Base-by-base conservation (phyloP, 805 yeast species). In the Pichia pseudocactophila region DNA sequence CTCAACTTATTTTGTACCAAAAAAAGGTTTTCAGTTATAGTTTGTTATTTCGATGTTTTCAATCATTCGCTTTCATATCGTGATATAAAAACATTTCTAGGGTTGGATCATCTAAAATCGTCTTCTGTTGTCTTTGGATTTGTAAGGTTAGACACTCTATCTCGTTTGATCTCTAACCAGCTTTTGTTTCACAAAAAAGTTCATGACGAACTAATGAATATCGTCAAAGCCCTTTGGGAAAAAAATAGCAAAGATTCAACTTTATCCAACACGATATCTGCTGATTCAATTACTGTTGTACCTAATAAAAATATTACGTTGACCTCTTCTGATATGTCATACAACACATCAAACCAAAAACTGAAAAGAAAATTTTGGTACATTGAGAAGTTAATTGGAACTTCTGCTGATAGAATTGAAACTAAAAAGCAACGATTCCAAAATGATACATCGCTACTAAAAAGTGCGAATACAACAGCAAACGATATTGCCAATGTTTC, bases 11-110 rank as follows among this genome's bases (percentile, higher is more conserved):
- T 37, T 26, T 45, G 46, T 13, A 22, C 7, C 4, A 22, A 32
- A 9, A 11, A 20, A 16, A 8, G 19, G 27, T 46, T 37, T 38
- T 49, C 51, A 6, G 17, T 49, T 20, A 12, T 49, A 5, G 37
- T 49, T 30, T 38, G 40, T 3, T 48, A 37, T 31, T 40, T 39
- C 30, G 52, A 46, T 30, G 19, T 42, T 11, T 48, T 25, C 15
- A 16, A 37, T 4, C 13, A 25, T 30, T 19, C 16, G 3, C 10
- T 46, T 9, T n/a, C 44, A 11, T 34, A 37, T 26, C 5, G 20
- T 6, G 43, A 40, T 20, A 31, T 49, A 11, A 36, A 41, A 11
- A 16, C 36, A 17, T n/a, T 41, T 18, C 26, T 17, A 41, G 50
- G 38, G 1, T 32, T 46, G 3, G 32, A 28, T 8, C 13, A 19